Conservation (phyloP, 495 filamentous ascomycete species). For the Lophium mytilinum region DNA sequence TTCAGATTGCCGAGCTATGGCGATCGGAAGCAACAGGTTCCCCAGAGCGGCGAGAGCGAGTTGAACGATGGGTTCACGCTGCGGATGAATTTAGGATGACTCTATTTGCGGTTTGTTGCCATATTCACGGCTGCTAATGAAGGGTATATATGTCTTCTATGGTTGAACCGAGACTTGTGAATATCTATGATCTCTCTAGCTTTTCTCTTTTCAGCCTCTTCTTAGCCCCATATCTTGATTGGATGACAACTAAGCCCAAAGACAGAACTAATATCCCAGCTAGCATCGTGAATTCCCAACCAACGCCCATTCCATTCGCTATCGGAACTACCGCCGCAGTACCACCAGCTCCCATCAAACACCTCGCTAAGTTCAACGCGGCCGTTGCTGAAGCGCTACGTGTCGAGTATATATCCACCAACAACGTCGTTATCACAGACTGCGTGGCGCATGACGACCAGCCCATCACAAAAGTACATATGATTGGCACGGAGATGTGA, state of each 20-base stretch:
- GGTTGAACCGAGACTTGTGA: not conserved
- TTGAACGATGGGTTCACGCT: not conserved
- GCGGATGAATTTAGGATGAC: not conserved
- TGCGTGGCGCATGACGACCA: constrained; percentile 37
- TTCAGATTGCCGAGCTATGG: constrained; percentile 43
- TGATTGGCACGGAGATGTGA: constrained; percentile 25
- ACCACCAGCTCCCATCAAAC: constrained; percentile 35
- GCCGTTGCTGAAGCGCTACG: constrained; percentile 35
- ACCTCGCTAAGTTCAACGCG: constrained; percentile 36
- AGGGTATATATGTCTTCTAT: not conserved
- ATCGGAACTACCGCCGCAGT: constrained; percentile 35
- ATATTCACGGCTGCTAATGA: not conserved
- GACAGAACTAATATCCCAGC: not conserved
- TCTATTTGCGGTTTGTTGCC: not conserved
- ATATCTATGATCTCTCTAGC: not conserved
- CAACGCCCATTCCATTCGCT: constrained; percentile 32
- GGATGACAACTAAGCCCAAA: not conserved
- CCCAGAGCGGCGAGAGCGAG: not conserved
- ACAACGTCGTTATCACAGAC: constrained; percentile 35
- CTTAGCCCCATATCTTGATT: not conserved
- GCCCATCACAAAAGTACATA: constrained; percentile 37
- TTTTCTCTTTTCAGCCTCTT: not conserved
- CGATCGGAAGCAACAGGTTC: constrained; percentile 1
- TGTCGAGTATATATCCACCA: constrained; percentile 37
- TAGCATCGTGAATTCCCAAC: constrained; percentile 18